Percentiles rank a stretch among this genome's conserved stretches.
phyloP scores from a whole-genome alignment of 2,329 filamentous ascomycete genomes.

The Allantophomopsis cytisporea region DNA sequence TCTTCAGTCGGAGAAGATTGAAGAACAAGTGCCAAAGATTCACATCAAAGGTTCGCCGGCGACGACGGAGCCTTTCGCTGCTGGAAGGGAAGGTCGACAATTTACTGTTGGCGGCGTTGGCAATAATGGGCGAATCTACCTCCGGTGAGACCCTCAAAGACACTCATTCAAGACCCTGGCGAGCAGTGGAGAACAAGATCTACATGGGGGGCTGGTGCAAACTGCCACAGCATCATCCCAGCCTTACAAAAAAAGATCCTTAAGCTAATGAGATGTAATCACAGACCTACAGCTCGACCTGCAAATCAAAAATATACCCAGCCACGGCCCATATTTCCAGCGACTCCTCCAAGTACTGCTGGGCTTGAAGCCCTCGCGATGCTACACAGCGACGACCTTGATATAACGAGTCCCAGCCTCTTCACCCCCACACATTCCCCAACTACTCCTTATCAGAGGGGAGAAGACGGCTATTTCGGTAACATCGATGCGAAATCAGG shows the following conservation, averaged over 20 bases:
- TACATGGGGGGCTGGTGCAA: conserved; percentile 7
- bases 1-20: conserved; percentile 13
- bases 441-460: conserved; percentile 21
- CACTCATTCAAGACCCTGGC: conserved; percentile 1
- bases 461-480: conserved; percentile 13
- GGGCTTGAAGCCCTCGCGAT: conserved; percentile 32
- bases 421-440: conserved; percentile 16
- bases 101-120: conserved; percentile 75
- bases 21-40: conserved; percentile 10
- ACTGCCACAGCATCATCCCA: conserved; percentile 22
- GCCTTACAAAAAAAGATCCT: conserved; percentile 7
- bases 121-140: conserved; percentile 70
- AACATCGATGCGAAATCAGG: conserved; percentile 2
- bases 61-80: conserved; percentile 44
- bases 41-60: conserved; percentile 34
- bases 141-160: conserved; percentile 44
- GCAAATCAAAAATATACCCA: conserved; percentile 47
- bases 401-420: conserved; percentile 7
- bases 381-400: conserved; percentile 12
- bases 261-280: conserved; percentile 4
- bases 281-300: conserved; percentile 46
- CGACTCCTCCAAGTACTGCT: conserved; percentile 45
- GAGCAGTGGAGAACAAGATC: no score
- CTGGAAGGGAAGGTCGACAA: conserved; percentile 25
- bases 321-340: conserved; percentile 44